phyloP scores from a whole-genome alignment of 164 flowering plant species.

The Chimonanthus praecox region DNA sequence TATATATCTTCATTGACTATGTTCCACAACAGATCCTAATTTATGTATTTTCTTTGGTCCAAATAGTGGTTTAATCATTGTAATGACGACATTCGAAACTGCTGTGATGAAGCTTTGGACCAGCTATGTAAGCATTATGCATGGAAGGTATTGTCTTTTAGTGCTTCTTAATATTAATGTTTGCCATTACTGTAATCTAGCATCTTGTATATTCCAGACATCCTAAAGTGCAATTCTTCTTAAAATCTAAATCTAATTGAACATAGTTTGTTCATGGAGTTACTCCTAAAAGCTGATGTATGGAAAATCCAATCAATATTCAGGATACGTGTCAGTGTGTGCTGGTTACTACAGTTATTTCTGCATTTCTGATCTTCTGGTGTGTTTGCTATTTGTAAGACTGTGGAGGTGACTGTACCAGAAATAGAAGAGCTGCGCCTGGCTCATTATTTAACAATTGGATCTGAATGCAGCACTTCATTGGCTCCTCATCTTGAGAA shows the following conservation, averaged over 20 bases:
- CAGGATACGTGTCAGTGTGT: background rate
- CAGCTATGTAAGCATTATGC: slow-evolving; percentile 46
- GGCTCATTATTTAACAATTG: slow-evolving; percentile 85
- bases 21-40: slow-evolving; percentile 2
- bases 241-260: background rate
- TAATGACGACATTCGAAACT: slow-evolving; percentile 54
- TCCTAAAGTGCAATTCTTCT: background rate
- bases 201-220: background rate
- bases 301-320: background rate
- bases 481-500: slow-evolving; percentile 45
- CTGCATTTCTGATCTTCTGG: slow-evolving; percentile 15
- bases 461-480: slow-evolving; percentile 62
- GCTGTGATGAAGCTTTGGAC: slow-evolving; percentile 57
- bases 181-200: background rate
- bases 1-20: background rate
- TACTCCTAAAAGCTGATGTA: background rate
- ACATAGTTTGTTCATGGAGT: background rate
- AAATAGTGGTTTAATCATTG: slow-evolving; percentile 89
- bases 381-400: slow-evolving; percentile 33
- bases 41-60: slow-evolving; percentile 5
- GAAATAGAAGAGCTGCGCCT: slow-evolving; percentile 89
- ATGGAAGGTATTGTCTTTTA: slow-evolving; percentile 63
- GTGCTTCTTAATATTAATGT: background rate
- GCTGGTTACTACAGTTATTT: slow-evolving; percentile 1
- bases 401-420: slow-evolving; percentile 77